Conservation (phyloP, 148 eudicot species). For the Cornus controversa region DNA sequence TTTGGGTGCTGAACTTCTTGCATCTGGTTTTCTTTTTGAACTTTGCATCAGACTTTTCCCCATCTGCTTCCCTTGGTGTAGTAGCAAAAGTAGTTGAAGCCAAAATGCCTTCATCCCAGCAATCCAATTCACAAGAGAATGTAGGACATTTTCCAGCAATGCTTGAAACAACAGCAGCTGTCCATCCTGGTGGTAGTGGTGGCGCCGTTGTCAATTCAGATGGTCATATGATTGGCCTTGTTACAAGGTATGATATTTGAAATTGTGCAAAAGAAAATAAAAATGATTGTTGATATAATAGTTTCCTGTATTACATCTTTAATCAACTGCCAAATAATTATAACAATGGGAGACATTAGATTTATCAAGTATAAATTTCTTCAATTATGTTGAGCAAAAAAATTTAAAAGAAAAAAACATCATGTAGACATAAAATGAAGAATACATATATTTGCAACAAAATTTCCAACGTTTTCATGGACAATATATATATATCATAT, state of each 20-base stretch:
- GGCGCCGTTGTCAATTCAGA: conserved; percentile 79
- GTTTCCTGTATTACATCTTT: neutral
- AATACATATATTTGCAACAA: no score
- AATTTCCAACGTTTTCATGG: no score
- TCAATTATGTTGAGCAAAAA: no score
- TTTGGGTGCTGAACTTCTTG: conserved; percentile 3
- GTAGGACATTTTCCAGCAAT: conserved; percentile 59
- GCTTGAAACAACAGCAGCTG: conserved; percentile 98
- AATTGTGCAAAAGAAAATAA: neutral
- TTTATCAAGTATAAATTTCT: no score
- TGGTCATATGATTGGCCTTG: conserved; percentile 90
- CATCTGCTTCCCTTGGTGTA: conserved; percentile 80
- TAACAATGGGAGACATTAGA: no score
- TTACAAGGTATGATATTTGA: conserved; percentile 67
- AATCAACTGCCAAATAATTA: no score
- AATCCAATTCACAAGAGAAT: conserved; percentile 13
- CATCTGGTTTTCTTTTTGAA: conserved; percentile 10
- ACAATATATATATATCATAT: no score
- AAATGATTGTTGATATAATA: neutral
- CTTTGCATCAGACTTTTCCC: conserved; percentile 55
- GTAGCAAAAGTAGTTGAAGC: conserved; percentile 84
- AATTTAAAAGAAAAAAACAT: no score
- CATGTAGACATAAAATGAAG: no score
- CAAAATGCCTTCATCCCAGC: conserved; percentile 21
- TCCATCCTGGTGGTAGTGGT: conserved; percentile 98